These are phyloP conservation scores for Gypsophila paniculata DNA, from an alignment of 179 eudicot species.

Conservation along the genomic window DNA sequence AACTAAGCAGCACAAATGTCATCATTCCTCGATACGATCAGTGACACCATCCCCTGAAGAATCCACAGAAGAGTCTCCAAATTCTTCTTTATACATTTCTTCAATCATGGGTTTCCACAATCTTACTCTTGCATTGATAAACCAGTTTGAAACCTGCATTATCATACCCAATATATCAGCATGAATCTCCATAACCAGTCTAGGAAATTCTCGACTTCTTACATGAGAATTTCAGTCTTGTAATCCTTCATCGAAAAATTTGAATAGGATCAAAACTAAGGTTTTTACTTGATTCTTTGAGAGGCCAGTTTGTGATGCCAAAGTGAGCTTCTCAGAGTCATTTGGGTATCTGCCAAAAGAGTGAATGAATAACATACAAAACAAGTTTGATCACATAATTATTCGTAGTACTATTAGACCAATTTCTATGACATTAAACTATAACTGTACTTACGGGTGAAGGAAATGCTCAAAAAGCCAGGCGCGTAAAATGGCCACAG, in stretches of 20 bases:
- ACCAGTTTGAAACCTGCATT: conserved; percentile 81
- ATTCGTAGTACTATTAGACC: background rate
- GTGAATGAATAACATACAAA: background rate
- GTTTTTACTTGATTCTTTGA: conserved; percentile 42
- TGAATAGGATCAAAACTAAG: background rate
- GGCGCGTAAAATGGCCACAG: conserved; percentile 57
- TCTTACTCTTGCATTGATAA: conserved; percentile 85
- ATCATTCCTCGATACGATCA: conserved; percentile 38
- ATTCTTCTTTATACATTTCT: conserved; percentile 90
- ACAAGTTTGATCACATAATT: background rate
- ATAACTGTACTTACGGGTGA: conserved; percentile 47
- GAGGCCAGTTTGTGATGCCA: conserved; percentile 56
- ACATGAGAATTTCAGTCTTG: background rate
- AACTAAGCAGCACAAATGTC: conserved; percentile 7
- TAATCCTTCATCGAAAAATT: background rate
- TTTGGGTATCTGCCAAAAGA: conserved; percentile 41
- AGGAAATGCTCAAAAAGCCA: conserved; percentile 84
- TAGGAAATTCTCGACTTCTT: background rate
- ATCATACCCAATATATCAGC: background rate
- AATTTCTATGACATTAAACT: background rate
- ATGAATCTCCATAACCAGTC: background rate
- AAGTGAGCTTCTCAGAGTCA: conserved; percentile 46
- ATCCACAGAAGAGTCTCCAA: conserved; percentile 60
- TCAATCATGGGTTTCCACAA: conserved; percentile 97
- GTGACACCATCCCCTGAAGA: conserved; percentile 41